Evolutionary conservation across 83 land plant species (phyloP).

Genomic region (Diphasiastrum complanatum): DNA sequence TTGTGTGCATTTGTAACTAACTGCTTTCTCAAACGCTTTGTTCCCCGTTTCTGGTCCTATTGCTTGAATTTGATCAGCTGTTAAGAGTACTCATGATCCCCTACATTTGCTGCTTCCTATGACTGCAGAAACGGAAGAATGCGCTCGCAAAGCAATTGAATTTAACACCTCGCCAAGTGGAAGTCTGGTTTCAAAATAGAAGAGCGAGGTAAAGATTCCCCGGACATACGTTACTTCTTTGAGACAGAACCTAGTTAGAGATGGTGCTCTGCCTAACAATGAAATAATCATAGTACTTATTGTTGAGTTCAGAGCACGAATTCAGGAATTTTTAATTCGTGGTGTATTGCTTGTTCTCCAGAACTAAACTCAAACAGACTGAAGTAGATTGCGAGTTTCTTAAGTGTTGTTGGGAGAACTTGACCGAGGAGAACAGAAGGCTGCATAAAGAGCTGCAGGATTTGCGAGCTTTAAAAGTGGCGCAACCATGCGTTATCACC

Average conservation of each 20-base stretch:
- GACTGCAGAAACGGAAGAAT: slow-evolving; percentile 50
- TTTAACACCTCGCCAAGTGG: slow-evolving; percentile 56
- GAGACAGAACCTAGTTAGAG: neutral
- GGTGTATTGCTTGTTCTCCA: neutral
- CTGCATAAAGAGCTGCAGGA: slow-evolving; percentile 48
- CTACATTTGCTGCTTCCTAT: too few species aligned
- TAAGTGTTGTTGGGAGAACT: slow-evolving; percentile 45
- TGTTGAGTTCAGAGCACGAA: too few species aligned
- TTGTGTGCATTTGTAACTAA: neutral
- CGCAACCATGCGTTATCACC: slow-evolving; percentile 22
- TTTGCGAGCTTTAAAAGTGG: slow-evolving; percentile 38
- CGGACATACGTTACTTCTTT: too few species aligned
- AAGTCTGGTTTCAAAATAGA: slow-evolving; percentile 61
- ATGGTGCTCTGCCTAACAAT: too few species aligned
- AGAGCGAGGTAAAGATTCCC: slow-evolving; percentile 41
- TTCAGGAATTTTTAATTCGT: too few species aligned
- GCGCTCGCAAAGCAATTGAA: slow-evolving; percentile 48
- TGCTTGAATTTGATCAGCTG: too few species aligned
- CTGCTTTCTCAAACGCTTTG: too few species aligned
- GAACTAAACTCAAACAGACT: slow-evolving; percentile 40
- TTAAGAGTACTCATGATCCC: too few species aligned
- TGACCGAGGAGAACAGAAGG: slow-evolving; percentile 46
- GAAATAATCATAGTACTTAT: too few species aligned
- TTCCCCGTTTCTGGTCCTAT: too few species aligned
- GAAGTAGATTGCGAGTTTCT: slow-evolving; percentile 51